Conservation (phyloP, 1,284 basidiomycete species). For the Phylloboletellus chloephorus region DNA sequence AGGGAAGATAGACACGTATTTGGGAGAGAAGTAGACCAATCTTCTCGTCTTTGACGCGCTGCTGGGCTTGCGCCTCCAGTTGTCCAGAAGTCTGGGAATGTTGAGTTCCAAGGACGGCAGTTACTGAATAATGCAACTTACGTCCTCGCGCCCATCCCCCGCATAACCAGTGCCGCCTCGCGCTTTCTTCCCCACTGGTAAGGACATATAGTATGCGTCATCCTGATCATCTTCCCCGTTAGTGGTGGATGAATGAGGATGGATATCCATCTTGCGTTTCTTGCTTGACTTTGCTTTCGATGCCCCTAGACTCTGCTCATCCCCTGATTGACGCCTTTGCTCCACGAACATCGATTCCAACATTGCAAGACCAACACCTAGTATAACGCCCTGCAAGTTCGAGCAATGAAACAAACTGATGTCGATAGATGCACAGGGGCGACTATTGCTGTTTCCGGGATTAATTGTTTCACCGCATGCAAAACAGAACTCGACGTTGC, state of each 20-base stretch:
- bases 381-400: conserved; percentile 78
- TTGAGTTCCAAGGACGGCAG: conserved; percentile 3
- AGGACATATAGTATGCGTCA: conserved; percentile 41
- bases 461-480: conserved; percentile 76
- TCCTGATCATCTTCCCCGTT: conserved; percentile 54
- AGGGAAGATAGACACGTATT: conserved; percentile 76
- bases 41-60: conserved; percentile 64
- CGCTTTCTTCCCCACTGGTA: conserved; percentile 50
- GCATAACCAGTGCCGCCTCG: conserved; percentile 83
- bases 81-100: conserved; percentile 66
- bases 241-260: conserved; percentile 23
- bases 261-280: conserved; percentile 45
- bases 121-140: conserved; percentile 37
- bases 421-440: conserved; percentile 37
- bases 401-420: conserved; percentile 80
- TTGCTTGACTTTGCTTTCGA: conserved; percentile 41
- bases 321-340: conserved; percentile 42
- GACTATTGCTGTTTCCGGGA: conserved; percentile 38
- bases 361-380: conserved; percentile 80
- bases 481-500: conserved; percentile 66
- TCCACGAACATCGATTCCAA: conserved; percentile 65
- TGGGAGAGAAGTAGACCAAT: conserved; percentile 62
- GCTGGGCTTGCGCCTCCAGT: conserved; percentile 65
- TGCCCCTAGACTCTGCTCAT: conserved; percentile 32
- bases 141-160: conserved; percentile 74